These are phyloP conservation scores for Colletotrichum sp. DNA, from an alignment of 2,329 filamentous ascomycete species.

Conservation along the genomic window DNA sequence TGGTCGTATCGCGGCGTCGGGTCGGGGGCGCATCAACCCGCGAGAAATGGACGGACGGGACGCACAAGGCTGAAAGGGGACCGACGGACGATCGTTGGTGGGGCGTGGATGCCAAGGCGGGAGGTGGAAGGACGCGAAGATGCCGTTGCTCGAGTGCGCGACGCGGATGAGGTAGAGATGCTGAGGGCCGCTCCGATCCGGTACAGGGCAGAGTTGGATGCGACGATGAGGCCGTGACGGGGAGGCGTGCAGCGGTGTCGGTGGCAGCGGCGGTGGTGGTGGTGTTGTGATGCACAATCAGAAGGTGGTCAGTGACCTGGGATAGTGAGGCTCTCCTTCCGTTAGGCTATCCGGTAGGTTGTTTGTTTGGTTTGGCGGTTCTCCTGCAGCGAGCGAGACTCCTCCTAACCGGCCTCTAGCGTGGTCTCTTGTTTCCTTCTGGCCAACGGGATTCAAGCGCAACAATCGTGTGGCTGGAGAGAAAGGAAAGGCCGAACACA, in stretches of 20 bases:
- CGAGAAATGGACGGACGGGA: neutral
- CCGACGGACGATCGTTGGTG: constrained; percentile 12
- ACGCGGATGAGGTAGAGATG: neutral
- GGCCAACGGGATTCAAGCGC: neutral
- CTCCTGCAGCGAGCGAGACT: neutral
- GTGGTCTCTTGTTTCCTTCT: neutral
- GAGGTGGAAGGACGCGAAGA: neutral
- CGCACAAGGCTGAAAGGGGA: constrained; percentile 16
- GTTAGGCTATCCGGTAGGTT: neutral
- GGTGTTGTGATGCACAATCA: neutral
- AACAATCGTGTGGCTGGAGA: constrained; percentile 14
- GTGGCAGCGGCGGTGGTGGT: neutral
- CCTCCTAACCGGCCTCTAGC: neutral
- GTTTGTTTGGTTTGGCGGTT: neutral
- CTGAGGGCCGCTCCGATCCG: neutral
- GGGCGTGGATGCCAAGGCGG: constrained; percentile 17
- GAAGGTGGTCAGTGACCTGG: neutral
- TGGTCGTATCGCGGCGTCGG: constrained; percentile 2
- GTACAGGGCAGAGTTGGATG: neutral
- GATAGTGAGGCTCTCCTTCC: constrained; percentile 10
- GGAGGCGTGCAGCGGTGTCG: neutral
- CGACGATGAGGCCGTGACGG: neutral
- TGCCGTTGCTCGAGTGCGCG: neutral
- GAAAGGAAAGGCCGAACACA: neutral
- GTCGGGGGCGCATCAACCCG: constrained; percentile 2